Base-by-base conservation (phyloP, 2,329 filamentous ascomycete species). In the Colletotrichum sojae region DNA sequence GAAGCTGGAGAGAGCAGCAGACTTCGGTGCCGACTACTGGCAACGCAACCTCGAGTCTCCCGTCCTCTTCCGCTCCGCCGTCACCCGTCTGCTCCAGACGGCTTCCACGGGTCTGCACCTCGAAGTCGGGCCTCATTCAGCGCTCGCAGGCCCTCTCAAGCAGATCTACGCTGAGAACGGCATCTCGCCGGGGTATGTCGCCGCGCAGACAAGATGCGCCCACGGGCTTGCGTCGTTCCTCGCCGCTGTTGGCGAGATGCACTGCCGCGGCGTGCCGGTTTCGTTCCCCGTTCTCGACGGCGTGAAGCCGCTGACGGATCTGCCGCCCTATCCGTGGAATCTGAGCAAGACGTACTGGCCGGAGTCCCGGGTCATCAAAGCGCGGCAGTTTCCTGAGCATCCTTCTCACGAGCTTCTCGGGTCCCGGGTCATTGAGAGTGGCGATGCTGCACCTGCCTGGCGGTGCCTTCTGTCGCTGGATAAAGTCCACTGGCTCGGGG, bases 141-240 rank as follows among this genome's bases (percentile, higher is more conserved):
- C 72, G 0, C 64, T 73, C 0, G 56, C 63, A 6, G 64, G 67
- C 2, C 69, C 72, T 2, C 20, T 70, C 4, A 46, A 63, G 20
- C 63, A 73, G 15, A 74, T 86, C 1, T 84, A 88, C 43, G 84
- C 86, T 12, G 83, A 86, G 56, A 79, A 86, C 55, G 83, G 84
- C 1, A 83, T 85, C 1, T 80, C 81, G 0, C 76, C 83, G 27
- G 77, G 79, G 1, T 86, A 86, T 60, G 75, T 78, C 3, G 79
- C 83, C 0, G 77, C 79, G 0, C 83, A 92, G 2, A 74, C 86
- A 2, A 84, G 88, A 39, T 84, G 86, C n/a, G 83, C 85, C 56
- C 79, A 86, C 54, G 83, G 84, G 1, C 83, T 84, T 1, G 79
- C 82, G 10, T 79, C 81, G 0, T 80, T 83, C 1, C 74, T 84